These are phyloP conservation scores for Pisolithus marmoratus DNA, from an alignment of 768 basidiomycete genomes.

Conservation along the genomic window DNA sequence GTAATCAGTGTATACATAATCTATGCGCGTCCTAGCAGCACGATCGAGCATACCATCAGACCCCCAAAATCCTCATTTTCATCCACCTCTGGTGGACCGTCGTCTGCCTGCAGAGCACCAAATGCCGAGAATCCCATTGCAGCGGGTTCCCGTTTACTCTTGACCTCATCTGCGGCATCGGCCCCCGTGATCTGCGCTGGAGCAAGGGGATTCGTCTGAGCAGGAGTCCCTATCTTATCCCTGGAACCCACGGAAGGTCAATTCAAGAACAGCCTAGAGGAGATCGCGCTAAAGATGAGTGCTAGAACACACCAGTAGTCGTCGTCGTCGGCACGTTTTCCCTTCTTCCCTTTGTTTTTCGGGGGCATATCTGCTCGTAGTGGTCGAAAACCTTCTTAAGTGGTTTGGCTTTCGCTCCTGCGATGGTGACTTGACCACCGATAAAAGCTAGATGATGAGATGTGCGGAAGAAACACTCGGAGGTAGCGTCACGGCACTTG, in stretches of 20 bases:
- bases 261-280: slow-evolving; percentile 8
- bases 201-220: slow-evolving; percentile 36
- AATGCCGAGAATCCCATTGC: slow-evolving; percentile 47
- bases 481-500: not conserved
- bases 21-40: slow-evolving; percentile 1
- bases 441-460: not conserved
- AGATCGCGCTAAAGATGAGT: slow-evolving; percentile 6
- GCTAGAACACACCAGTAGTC: slow-evolving; percentile 55
- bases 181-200: slow-evolving; percentile 28
- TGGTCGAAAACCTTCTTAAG: not conserved
- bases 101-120: slow-evolving; percentile 41
- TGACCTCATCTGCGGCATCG: slow-evolving; percentile 37
- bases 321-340: slow-evolving; percentile 72
- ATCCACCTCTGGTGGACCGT: slow-evolving; percentile 38
- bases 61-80: slow-evolving; percentile 69
- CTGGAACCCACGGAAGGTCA: slow-evolving; percentile 29
- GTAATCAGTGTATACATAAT: not conserved
- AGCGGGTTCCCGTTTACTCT: slow-evolving; percentile 12
- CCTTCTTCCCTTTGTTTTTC: slow-evolving; percentile 83
- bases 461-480: too few relatives aligned
- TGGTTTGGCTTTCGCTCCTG: not conserved
- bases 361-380: slow-evolving; percentile 33
- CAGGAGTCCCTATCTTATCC: slow-evolving; percentile 60
- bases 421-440: not conserved
- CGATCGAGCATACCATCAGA: slow-evolving; percentile 54